These are phyloP conservation scores for Cucumis hystrix DNA, from an alignment of 306 rosid genomes.

Conservation along the genomic window DNA sequence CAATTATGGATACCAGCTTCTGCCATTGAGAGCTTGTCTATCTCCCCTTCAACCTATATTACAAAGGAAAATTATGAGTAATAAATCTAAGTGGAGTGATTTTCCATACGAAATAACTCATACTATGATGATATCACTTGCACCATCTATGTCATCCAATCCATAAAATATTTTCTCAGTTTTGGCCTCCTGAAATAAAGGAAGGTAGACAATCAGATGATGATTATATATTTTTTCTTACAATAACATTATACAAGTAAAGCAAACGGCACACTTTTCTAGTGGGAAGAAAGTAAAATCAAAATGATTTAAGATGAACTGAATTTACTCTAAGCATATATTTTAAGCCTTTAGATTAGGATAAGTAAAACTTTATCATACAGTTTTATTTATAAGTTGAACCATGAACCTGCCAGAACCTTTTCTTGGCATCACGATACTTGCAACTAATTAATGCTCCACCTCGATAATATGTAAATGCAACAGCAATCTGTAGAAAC, in stretches of 20 bases:
- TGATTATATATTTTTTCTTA: background rate
- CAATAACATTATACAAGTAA: background rate
- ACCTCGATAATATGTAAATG: slow-evolving; percentile 57
- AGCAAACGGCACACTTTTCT: background rate
- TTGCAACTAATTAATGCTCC: slow-evolving; percentile 72
- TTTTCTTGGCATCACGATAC: slow-evolving; percentile 69
- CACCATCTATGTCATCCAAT: slow-evolving; percentile 64
- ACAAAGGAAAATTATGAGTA: slow-evolving; percentile 1
- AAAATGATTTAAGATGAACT: slow-evolving; percentile 1
- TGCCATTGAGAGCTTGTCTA: slow-evolving; percentile 97
- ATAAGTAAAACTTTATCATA: background rate
- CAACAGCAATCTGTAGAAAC: slow-evolving; percentile 50
- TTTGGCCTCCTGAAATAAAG: slow-evolving; percentile 63
- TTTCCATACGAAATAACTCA: slow-evolving; percentile 14
- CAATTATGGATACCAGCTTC: slow-evolving; percentile 92
- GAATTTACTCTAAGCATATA: background rate
- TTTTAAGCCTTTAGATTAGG: background rate
- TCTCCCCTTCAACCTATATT: slow-evolving; percentile 91
- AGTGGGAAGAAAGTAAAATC: background rate
- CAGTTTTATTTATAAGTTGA: background rate
- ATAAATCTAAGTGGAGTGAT: slow-evolving; percentile 4
- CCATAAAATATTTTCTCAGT: slow-evolving; percentile 88
- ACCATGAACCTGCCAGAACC: slow-evolving; percentile 77
- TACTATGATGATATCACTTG: slow-evolving; percentile 78
- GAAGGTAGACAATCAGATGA: background rate